These are phyloP conservation scores for Dacryopinax spathularia DNA, from an alignment of 768 basidiomycete genomes.

Conservation along the genomic window DNA sequence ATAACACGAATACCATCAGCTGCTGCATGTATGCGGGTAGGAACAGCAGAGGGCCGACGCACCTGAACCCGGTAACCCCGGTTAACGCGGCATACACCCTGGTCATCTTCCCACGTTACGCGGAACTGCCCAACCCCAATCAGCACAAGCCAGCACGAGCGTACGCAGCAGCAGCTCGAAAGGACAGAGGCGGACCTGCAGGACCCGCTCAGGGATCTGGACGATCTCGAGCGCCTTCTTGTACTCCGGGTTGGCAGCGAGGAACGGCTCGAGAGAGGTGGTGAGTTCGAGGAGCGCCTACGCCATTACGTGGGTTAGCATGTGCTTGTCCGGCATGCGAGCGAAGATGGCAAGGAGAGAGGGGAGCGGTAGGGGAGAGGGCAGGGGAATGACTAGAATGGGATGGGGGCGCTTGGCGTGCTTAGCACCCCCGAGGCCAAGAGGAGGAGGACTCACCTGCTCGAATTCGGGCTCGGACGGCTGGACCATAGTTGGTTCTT, in stretches of 20 bases:
- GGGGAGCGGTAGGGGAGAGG: not conserved
- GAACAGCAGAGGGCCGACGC: slow-evolving; percentile 10
- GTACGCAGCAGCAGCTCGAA: slow-evolving; percentile 33
- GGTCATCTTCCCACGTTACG: slow-evolving; percentile 63
- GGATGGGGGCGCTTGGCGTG: not conserved
- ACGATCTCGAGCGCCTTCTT: slow-evolving; percentile 51
- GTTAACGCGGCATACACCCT: slow-evolving; percentile 51
- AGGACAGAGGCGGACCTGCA: slow-evolving; percentile 15
- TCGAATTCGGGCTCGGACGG: slow-evolving; percentile 56
- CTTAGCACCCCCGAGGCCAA: not conserved
- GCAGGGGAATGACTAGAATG: not conserved
- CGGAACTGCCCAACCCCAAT: slow-evolving; percentile 50
- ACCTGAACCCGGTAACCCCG: slow-evolving; percentile 62
- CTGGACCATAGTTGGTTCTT: slow-evolving; percentile 19
- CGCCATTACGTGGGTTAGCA: not conserved
- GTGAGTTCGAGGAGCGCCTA: slow-evolving; percentile 55
- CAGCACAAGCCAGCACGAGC: slow-evolving; percentile 17
- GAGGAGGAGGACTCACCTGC: slow-evolving; percentile 29
- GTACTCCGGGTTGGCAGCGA: slow-evolving; percentile 52
- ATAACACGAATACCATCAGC: not conserved
- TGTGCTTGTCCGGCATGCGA: not conserved
- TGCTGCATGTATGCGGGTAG: not conserved
- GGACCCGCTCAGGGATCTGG: slow-evolving; percentile 31
- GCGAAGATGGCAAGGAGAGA: slow-evolving; percentile 3
- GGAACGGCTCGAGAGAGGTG: slow-evolving; percentile 47